Evolutionary conservation across 2,329 filamentous ascomycete genomes (phyloP), one percentile per base, ranked within the genome.

Genomic region (Coniosporium tulheliwenetii): DNA sequence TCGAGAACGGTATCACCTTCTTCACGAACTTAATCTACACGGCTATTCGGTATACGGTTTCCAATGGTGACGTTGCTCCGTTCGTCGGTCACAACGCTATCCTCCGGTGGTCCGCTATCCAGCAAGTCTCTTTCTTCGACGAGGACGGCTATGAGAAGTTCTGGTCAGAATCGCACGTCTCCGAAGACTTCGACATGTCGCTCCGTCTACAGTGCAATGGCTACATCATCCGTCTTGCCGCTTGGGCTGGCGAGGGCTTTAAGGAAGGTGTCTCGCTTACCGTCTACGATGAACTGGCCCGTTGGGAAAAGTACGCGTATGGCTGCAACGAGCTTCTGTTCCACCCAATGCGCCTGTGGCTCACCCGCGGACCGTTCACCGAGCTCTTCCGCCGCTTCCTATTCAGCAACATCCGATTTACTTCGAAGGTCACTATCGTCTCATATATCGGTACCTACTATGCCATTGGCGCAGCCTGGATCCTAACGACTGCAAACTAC

Each of bases 71-170:
- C 40, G 73, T 80, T 5, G 77, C 80, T 0, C 80, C 79, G 0
- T 85, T 85, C 48, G 81, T 85, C 45, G 81, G 81, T 1, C 81
- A 85, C 63, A 85, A 85, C 51, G 81, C 81, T 1, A 74, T 85
- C 44, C 64, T 85, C 10, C 71, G 81, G 15, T 85, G 81, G 81
- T 64, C 66, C 38, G 75, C 75, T 8, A 61, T 79, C 29, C 75
- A 79, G 48, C 64, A 72, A 38, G 68, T 78, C 36, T 66, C 67
- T 2, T 74, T 69, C 50, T 58, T 63, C 39, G 70, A 72, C 31
- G 65, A 75, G 41, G 74, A 76, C 40, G 71, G 70, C 9, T 69
- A 75, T 47, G 71, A 76, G 10, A 76, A 78, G 49, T 84, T 75
- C 60, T 85, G 81, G 81, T 83, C 79, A 7, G 81, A 85, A 54